These are phyloP conservation scores for Yamadazyma triangularis DNA, from an alignment of 1,139 yeast genomes.

Conservation along the genomic window DNA sequence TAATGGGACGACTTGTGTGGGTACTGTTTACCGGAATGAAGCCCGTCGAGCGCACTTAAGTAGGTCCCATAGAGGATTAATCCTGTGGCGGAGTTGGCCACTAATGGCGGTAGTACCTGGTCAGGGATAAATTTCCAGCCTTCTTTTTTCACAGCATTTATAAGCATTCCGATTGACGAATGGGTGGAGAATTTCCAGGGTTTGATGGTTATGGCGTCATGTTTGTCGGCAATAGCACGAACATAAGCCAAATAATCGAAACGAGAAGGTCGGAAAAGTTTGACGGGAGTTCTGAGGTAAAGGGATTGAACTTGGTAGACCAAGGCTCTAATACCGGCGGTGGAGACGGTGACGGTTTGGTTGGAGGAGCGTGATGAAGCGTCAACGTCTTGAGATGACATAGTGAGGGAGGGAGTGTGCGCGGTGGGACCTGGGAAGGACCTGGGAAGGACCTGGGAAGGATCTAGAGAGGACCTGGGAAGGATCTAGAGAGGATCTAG, in stretches of 20 bases:
- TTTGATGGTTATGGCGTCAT: slow-evolving; percentile 44
- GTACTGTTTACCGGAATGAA: slow-evolving; percentile 10
- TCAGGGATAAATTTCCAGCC: slow-evolving; percentile 91
- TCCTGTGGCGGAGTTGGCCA: slow-evolving; percentile 88
- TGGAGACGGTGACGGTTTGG: slow-evolving; percentile 45
- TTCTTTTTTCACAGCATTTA: slow-evolving; percentile 64
- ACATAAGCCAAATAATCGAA: slow-evolving; percentile 78
- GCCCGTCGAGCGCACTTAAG: slow-evolving; percentile 45
- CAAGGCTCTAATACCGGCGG: slow-evolving; percentile 82
- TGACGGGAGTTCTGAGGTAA: slow-evolving; percentile 78
- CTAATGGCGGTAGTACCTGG: slow-evolving; percentile 76
- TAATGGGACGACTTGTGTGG: too few relatives aligned
- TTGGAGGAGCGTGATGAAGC: too few relatives aligned
- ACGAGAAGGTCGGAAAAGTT: slow-evolving; percentile 83
- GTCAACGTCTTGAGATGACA: too few relatives aligned
- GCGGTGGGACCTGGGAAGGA: too few relatives aligned
- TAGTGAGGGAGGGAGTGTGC: too few relatives aligned
- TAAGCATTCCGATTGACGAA: slow-evolving; percentile 69
- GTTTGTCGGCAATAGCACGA: slow-evolving; percentile 46
- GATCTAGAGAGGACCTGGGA: too few relatives aligned
- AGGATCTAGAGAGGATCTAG: too few relatives aligned
- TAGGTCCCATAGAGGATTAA: slow-evolving; percentile 80
- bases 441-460: too few relatives aligned
- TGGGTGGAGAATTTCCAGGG: slow-evolving; percentile 73
- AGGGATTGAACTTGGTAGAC: slow-evolving; percentile 75